phyloP scores from a whole-genome alignment of 148 eudicot genomes.

The Polygonum maritimum region DNA sequence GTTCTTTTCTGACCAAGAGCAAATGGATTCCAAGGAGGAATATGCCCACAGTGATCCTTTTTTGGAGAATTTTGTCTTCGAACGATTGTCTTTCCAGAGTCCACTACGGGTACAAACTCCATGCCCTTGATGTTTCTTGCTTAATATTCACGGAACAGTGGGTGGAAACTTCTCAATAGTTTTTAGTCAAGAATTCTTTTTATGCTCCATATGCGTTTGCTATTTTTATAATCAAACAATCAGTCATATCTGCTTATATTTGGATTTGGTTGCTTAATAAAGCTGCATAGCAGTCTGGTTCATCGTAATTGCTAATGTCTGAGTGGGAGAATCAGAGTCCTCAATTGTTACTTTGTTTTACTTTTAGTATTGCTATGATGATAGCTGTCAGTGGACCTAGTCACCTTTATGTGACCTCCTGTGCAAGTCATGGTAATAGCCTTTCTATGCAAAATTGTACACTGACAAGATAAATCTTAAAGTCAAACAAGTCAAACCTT shows the following conservation, averaged over 20 bases:
- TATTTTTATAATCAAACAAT: background rate
- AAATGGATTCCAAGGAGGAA: conserved; percentile 29
- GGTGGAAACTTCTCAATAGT: background rate
- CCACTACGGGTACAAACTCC: conserved; percentile 70
- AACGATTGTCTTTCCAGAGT: conserved; percentile 87
- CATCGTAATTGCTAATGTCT: background rate
- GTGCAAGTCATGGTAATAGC: background rate
- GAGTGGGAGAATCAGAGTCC: background rate
- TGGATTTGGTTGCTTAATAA: background rate
- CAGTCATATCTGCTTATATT: background rate
- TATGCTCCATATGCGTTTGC: background rate
- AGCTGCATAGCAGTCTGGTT: background rate
- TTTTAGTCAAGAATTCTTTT: background rate
- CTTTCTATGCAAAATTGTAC: background rate
- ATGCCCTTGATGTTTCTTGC: background rate
- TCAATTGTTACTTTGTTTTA: background rate
- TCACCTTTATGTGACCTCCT: background rate
- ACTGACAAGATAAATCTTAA: background rate
- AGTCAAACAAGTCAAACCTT: background rate
- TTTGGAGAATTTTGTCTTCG: conserved; percentile 91
- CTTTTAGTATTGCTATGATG: background rate
- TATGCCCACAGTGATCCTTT: conserved; percentile 65
- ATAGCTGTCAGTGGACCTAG: background rate
- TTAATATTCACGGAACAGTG: background rate
- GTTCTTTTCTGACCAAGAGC: conserved; percentile 62